Percentiles rank a stretch among this genome's conserved stretches.
These are phyloP conservation scores for Hibiscus syriacus DNA, from an alignment of 345 rosid genomes.

Conservation along the genomic window DNA sequence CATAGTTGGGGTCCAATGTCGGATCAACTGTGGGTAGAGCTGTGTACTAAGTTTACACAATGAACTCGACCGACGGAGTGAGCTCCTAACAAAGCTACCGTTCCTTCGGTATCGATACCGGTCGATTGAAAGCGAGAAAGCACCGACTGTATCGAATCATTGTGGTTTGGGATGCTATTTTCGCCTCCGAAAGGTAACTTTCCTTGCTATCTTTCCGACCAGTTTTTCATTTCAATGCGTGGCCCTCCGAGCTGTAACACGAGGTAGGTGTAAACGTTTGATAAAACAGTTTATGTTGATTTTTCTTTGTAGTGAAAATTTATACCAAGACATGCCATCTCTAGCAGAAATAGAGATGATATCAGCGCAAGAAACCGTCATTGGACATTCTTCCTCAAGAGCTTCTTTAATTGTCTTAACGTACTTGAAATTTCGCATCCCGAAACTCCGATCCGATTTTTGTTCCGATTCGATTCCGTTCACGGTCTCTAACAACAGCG, in stretches of 20 bases:
- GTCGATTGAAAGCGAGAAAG: conserved; percentile 53
- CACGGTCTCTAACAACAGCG: conserved; percentile 51
- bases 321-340: conserved; percentile 69
- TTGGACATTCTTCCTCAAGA: conserved; percentile 58
- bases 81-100: conserved; percentile 71
- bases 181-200: conserved; percentile 41
- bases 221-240: conserved; percentile 64
- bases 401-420: conserved; percentile 63
- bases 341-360: conserved; percentile 71
- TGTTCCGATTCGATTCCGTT: conserved; percentile 57
- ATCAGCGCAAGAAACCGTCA: conserved; percentile 82
- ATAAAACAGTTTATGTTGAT: not conserved
- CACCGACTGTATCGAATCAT: conserved; percentile 47
- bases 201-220: conserved; percentile 58
- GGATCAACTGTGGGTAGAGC: conserved; percentile 75
- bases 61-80: conserved; percentile 90
- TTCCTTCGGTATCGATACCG: conserved; percentile 58
- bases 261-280: not conserved
- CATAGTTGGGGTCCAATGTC: conserved; percentile 55
- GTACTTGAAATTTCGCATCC: conserved; percentile 87
- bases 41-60: conserved; percentile 57
- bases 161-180: conserved; percentile 52
- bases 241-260: conserved; percentile 68
- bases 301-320: not conserved
- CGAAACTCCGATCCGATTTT: conserved; percentile 53